Evolutionary conservation across 371 early-diverging fungal genomes (phyloP).

Genomic region (Fennellomyces sp.): DNA sequence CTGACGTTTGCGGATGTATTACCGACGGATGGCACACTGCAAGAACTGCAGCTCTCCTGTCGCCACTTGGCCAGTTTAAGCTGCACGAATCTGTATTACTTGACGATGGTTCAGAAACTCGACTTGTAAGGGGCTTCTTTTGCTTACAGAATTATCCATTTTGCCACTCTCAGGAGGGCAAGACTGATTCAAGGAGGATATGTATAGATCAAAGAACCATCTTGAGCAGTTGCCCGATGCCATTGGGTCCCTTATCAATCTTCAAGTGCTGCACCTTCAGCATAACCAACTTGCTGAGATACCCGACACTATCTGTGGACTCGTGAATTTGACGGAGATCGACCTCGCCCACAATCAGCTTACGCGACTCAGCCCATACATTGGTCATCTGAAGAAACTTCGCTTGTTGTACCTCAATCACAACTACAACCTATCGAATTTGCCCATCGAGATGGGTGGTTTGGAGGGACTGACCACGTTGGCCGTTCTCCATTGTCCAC

Average conservation of each 20-base stretch:
- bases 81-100: conserved; percentile 12
- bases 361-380: conserved; percentile 59
- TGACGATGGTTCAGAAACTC: conserved; percentile 6
- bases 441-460: conserved; percentile 61
- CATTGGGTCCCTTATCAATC: conserved; percentile 56
- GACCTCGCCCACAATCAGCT: conserved; percentile 70
- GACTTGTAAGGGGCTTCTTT: conserved; percentile 9
- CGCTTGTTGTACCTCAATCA: conserved; percentile 53
- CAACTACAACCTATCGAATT: conserved; percentile 49
- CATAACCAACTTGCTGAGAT: conserved; percentile 18
- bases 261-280: conserved; percentile 53
- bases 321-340: conserved; percentile 71
- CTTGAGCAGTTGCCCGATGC: conserved; percentile 48
- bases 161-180: conserved; percentile 7
- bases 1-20: conserved; percentile 9
- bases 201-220: conserved; percentile 20
- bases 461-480: conserved; percentile 52
- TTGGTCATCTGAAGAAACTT: conserved; percentile 53
- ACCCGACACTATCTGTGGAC: conserved; percentile 73
- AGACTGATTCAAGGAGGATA: not conserved
- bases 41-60: conserved; percentile 1
- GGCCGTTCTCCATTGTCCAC: conserved; percentile 69
- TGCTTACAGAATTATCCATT: too few relatives aligned
- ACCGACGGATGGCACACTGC: not conserved
- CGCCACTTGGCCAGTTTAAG: conserved; percentile 8